Evolutionary conservation across 2,329 filamentous ascomycete genomes (phyloP), one percentile per base, ranked within the genome.

Genomic region (Alternaria postmessia): DNA sequence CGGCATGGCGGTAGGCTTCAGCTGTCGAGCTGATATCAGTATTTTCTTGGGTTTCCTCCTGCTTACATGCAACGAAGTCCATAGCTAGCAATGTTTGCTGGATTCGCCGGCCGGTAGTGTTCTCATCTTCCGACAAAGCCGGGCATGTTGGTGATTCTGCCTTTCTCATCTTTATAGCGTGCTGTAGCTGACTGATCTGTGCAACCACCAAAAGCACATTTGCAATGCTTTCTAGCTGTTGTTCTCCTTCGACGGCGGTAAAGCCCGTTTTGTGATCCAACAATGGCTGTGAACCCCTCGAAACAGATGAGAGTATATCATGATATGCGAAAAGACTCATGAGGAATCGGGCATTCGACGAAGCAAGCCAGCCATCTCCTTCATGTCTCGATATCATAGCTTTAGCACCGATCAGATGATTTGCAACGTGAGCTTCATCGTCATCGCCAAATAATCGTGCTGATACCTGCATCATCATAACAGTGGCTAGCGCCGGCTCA

Each of bases 401-500:
- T 54, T 71, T 72, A 3, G 73, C 71, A 7, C 73, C 73, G 22
- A 66, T 64, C 18, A 76, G 42, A 46, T 76, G 73, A 51, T 76
- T 76, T 22, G 65, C 71, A n/a, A 72, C 62, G 30, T 59, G 65
- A 0, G 54, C 61, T 55, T 74, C 72, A 14, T 68, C 64, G 26
- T 74, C 69, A 4, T 36, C 12, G 14, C 68, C 68, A 24, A 74
- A 72, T 2, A 75, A 48, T 5, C 72, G 70, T 34, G 67, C 66
- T 5, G 71, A 76, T 20, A 76, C 65, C 36, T 76, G 73, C 73
- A 76, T 76, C 72, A 75, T 76, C 53, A 76, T 54, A 8, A 75
- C 70, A 9, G 73, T 75, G 9, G 73, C 72, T 9, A 76, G 59
- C 24, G 70, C 67, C 1, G 69, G 61, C 41, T 76, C 73, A 4